Base-by-base conservation (phyloP, 2,329 filamentous ascomycete genomes). In the Epichloe uncinata region DNA sequence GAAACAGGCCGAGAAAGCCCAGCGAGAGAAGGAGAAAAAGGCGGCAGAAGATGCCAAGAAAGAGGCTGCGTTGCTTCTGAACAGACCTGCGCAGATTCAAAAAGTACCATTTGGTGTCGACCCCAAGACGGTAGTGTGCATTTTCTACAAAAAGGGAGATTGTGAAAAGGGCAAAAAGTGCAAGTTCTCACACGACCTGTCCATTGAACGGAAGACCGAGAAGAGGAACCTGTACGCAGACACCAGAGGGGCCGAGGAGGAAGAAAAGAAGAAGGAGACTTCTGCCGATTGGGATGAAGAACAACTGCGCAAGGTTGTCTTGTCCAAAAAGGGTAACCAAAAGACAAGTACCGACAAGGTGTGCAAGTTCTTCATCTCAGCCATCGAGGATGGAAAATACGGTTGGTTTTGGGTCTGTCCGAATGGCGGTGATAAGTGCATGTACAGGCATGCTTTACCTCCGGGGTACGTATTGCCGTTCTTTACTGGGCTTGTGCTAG, bases 381-480 rank as follows among this genome's bases (percentile, higher is more conserved):
- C 93, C 26, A 93, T 98, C 55, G 93, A 98, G 70, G 93, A 98
- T 64, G 87, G 89, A 61, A 98, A 97, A 70, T 98, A 98, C 62
- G 93, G 93, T 55, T 98, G 93, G 93, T 97, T 98, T 71, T 98
- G 93, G 93, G 77, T 82, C 52, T 98, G 93, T 77, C 93, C 93
- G 44, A 97, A 97, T 63, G 90, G 89, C 56, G 91, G 87, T 55
- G 85, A 98, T 65, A 87, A 95, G 69, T 98, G 93, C 85, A 97
- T 93, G 84, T 98, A 98, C 66, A 90, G 86, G 70, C 93, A 98
- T 68, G 89, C 86, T 61, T 76, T 98, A 60, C 93, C 94, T 59
- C 86, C 90, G 62, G 93, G 93, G 87, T 94, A 80, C 63, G 85
- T 79, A 48, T 53, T 18, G 22, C 33, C 33, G 13, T 15, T 34